Evolutionary conservation across 352 stramenopile genomes (phyloP), one percentile per base, ranked within the genome.

Genomic region (Phytophthora crassamura): DNA sequence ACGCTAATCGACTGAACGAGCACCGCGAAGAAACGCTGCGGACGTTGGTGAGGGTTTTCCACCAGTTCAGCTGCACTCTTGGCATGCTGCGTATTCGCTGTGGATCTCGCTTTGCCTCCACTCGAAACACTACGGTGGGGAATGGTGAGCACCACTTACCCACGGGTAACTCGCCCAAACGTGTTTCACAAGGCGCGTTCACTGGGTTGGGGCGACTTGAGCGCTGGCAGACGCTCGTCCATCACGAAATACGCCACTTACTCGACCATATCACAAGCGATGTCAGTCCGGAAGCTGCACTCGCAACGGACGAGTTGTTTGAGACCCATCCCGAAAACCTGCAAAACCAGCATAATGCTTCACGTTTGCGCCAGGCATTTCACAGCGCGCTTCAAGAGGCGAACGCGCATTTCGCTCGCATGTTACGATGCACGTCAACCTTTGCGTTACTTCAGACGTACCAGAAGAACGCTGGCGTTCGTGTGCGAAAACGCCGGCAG

Each of bases 171-270:
- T 28, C 34, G 1, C 7, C 57, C 11, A 15, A 18, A 36, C 25
- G 15, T 14, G 5, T 39, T 41, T 8, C 18, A 11, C 40, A 48
- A 28, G 40, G 10, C 7, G n/a, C 8, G 12, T 20, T 56, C 40
- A 28, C 50, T 1, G 64, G 64, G 5, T 39, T 74, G 14, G 18
- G 35, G 25, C 46, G 59, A 22, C 59, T 82, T 16, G 64, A 76
- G 47, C 56, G 61, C 9, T 82, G 71, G 74, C 74, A 82, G 33
- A 39, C 32, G 8, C 64, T 60, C 11, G 80, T 59, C 11, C 71
- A 82, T 38, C 28, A 64, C 25, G 60, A 72, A 50, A 69, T 82
- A 7, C 56, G 62, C 12, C 61, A 67, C 33, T 52, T 75, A 45
- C 56, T 72, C 1, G 62, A 74, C n/a, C 43, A 66, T n/a, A 30